phyloP scores from a whole-genome alignment of 1,284 basidiomycete species.

The Leccinum subrobustum region DNA sequence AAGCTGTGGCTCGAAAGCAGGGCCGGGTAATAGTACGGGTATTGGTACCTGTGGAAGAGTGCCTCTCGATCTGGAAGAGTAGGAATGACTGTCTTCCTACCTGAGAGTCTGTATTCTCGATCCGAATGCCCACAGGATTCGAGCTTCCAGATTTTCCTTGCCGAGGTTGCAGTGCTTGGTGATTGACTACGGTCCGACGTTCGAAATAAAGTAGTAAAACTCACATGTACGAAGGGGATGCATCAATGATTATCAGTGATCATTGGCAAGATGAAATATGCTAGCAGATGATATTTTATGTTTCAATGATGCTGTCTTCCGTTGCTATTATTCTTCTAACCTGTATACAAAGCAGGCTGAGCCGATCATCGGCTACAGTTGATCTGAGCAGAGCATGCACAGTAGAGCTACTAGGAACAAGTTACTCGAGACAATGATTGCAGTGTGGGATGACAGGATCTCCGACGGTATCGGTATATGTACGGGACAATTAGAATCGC shows the following conservation, averaged over 20 bases:
- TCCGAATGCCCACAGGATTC: background rate
- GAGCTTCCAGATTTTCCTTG: background rate
- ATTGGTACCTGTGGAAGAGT: background rate
- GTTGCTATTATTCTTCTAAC: too few relatives aligned
- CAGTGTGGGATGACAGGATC: background rate
- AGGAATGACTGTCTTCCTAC: too few relatives aligned
- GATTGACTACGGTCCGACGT: background rate
- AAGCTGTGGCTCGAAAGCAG: background rate
- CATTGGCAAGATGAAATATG: background rate
- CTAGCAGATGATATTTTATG: too few relatives aligned
- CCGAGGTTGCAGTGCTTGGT: background rate
- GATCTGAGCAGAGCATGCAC: too few relatives aligned
- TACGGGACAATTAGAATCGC: background rate
- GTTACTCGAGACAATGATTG: too few relatives aligned
- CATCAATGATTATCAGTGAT: background rate
- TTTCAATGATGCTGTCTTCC: too few relatives aligned
- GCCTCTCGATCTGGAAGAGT: background rate
- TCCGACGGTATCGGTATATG: background rate
- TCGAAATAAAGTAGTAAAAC: background rate
- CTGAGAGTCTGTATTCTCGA: background rate
- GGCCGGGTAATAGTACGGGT: background rate
- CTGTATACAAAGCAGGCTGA: background rate
- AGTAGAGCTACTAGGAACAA: background rate
- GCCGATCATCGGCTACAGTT: background rate
- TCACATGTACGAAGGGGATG: background rate